These are phyloP conservation scores for Lasiodiplodia gonubiensis DNA, from an alignment of 2,329 filamentous ascomycete species.

Conservation along the genomic window DNA sequence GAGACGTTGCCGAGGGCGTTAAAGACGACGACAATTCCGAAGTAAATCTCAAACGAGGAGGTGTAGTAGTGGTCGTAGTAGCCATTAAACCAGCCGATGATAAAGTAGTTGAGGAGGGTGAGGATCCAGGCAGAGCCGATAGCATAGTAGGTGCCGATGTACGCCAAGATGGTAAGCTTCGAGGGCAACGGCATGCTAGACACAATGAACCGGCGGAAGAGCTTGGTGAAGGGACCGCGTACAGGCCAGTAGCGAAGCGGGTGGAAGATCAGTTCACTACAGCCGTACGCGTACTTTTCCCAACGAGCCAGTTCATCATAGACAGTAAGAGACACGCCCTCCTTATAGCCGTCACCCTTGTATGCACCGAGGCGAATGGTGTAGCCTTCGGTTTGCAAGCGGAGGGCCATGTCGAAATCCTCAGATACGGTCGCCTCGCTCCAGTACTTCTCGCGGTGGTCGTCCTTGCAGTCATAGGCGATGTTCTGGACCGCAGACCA, in stretches of 20 bases:
- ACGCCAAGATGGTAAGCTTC: slow-evolving; percentile 77
- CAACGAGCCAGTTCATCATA: slow-evolving; percentile 84
- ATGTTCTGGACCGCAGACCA: slow-evolving; percentile 79
- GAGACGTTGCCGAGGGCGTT: slow-evolving; percentile 75
- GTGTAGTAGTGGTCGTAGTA: slow-evolving; percentile 78
- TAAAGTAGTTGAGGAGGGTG: slow-evolving; percentile 75
- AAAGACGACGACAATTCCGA: slow-evolving; percentile 80
- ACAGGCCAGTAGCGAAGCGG: slow-evolving; percentile 75
- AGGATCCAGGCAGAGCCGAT: slow-evolving; percentile 77
- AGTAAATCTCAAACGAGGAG: slow-evolving; percentile 79
- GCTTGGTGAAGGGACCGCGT: slow-evolving; percentile 76
- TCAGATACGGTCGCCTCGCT: slow-evolving; percentile 80
- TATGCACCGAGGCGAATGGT: slow-evolving; percentile 75
- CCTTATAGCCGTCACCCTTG: slow-evolving; percentile 78
- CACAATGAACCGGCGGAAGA: slow-evolving; percentile 75
- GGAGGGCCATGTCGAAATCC: slow-evolving; percentile 82
- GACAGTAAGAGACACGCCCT: slow-evolving; percentile 82
- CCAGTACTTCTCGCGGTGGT: slow-evolving; percentile 77
- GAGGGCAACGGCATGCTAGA: slow-evolving; percentile 76
- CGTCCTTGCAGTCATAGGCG: slow-evolving; percentile 70
- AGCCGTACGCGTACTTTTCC: slow-evolving; percentile 88
- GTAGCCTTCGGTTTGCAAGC: slow-evolving; percentile 74
- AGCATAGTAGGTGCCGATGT: slow-evolving; percentile 81
- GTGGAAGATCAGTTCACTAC: slow-evolving; percentile 82
- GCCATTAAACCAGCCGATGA: slow-evolving; percentile 77